These are phyloP conservation scores for Exophiala phaeomuriformis DNA, from an alignment of 2,329 filamentous ascomycete species.

Conservation along the genomic window DNA sequence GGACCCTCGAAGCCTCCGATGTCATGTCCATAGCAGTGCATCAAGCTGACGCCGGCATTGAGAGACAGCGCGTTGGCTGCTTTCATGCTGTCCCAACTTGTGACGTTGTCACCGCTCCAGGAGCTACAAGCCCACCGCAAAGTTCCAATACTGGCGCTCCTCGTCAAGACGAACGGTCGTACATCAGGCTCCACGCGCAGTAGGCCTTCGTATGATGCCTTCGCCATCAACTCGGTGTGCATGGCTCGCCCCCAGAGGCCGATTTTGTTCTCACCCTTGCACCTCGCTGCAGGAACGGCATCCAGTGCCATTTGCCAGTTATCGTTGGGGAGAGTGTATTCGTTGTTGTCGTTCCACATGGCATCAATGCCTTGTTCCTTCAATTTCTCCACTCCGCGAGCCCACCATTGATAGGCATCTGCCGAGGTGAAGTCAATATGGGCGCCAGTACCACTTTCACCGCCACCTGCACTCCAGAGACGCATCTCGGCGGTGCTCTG, in stretches of 20 bases:
- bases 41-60: constrained; percentile 59
- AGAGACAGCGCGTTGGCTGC: constrained; percentile 63
- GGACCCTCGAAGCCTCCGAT: constrained; percentile 68
- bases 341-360: constrained; percentile 76
- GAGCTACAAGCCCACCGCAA: constrained; percentile 63
- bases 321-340: constrained; percentile 61
- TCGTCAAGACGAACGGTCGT: constrained; percentile 61
- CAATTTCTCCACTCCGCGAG: constrained; percentile 56
- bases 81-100: constrained; percentile 65
- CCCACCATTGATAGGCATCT: constrained; percentile 64
- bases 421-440: constrained; percentile 67
- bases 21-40: constrained; percentile 66
- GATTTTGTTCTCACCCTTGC: constrained; percentile 44
- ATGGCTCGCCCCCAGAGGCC: constrained; percentile 63
- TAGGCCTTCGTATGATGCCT: constrained; percentile 62
- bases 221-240: constrained; percentile 64
- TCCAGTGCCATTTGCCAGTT: constrained; percentile 57
- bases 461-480: constrained; percentile 66
- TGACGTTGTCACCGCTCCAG: constrained; percentile 70
- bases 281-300: constrained; percentile 27
- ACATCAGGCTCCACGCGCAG: constrained; percentile 51
- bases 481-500: constrained; percentile 50
- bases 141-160: constrained; percentile 63
- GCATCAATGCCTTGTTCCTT: constrained; percentile 60
- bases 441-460: constrained; percentile 60